Evolutionary conservation across 2,329 filamentous ascomycete species (phyloP).

Genomic region (Taxawa tesnikishii): DNA sequence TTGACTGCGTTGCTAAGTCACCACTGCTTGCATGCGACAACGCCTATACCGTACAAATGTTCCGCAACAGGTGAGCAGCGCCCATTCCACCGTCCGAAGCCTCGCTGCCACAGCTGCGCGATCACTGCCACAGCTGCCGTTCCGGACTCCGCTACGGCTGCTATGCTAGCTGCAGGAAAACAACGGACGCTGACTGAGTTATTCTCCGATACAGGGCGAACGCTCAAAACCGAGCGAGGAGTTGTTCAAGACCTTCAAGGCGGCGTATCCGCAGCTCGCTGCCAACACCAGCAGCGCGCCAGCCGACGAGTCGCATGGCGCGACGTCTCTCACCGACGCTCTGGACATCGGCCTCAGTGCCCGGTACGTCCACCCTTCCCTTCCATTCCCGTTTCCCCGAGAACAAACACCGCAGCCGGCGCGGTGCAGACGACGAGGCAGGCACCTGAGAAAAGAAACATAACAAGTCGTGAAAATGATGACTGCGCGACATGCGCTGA

Average conservation of each 20-base stretch:
- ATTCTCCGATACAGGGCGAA: constrained; percentile 45
- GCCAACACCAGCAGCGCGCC: constrained; percentile 3
- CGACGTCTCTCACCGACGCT: constrained; percentile 28
- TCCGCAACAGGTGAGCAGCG: constrained; percentile 32
- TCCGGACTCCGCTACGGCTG: not conserved
- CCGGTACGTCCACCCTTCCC: too few species aligned
- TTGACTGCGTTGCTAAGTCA: too few species aligned
- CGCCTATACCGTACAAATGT: constrained; percentile 25
- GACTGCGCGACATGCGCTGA: not conserved
- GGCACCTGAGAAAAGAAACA: too few species aligned
- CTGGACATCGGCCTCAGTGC: constrained; percentile 35
- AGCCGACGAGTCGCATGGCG: constrained; percentile 25
- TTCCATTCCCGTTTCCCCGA: too few species aligned
- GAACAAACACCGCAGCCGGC: too few species aligned
- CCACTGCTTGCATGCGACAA: too few species aligned
- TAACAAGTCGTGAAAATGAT: too few species aligned
- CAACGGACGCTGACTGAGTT: constrained; percentile 4
- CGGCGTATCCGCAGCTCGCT: constrained; percentile 62
- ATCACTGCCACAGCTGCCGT: not conserved
- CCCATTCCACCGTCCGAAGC: constrained; percentile 1
- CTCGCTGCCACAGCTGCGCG: not conserved
- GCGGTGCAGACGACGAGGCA: too few species aligned
- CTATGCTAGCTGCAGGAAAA: not conserved
- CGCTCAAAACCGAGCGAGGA: constrained; percentile 79
- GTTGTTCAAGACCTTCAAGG: constrained; percentile 71